Evolutionary conservation across 768 basidiomycete genomes (phyloP).

Genomic region (Cubamyces sp.): DNA sequence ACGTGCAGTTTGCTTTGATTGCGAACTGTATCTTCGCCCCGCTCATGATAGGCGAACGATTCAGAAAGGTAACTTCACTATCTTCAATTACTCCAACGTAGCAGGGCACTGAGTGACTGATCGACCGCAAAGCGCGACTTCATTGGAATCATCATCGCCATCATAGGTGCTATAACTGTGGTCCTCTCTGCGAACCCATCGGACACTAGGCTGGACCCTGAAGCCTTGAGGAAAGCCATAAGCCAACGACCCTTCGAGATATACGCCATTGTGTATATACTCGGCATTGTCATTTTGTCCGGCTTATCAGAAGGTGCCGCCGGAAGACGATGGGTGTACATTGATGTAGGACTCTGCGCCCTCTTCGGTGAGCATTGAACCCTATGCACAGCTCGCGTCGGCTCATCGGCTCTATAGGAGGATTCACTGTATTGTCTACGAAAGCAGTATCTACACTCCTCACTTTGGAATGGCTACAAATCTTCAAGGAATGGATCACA

Average conservation of each 20-base stretch:
- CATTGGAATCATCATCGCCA: conserved; percentile 76
- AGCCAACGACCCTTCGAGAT: conserved; percentile 72
- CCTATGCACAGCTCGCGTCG: too few relatives aligned
- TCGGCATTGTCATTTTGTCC: conserved; percentile 58
- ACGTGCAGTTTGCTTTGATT: conserved; percentile 78
- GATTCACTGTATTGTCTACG: conserved; percentile 92
- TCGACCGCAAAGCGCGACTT: conserved; percentile 64
- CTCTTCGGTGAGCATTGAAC: conserved; percentile 63
- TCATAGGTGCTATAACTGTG: conserved; percentile 92
- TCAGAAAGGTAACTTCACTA: conserved; percentile 62
- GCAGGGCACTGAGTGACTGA: background rate
- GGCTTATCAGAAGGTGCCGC: conserved; percentile 64
- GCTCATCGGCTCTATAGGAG: conserved; percentile 51
- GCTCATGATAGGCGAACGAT: conserved; percentile 77
- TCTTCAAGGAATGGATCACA: conserved; percentile 81
- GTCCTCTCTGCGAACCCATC: conserved; percentile 79
- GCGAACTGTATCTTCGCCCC: conserved; percentile 96
- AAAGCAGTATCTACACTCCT: conserved; percentile 90
- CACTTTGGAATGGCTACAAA: conserved; percentile 73
- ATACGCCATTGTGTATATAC: conserved; percentile 69
- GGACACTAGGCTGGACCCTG: conserved; percentile 69
- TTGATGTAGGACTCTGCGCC: conserved; percentile 90
- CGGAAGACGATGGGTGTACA: conserved; percentile 72
- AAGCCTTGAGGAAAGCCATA: conserved; percentile 69
- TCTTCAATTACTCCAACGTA: background rate